Base-by-base conservation (phyloP, 306 rosid species). In the Vicia sativa region DNA sequence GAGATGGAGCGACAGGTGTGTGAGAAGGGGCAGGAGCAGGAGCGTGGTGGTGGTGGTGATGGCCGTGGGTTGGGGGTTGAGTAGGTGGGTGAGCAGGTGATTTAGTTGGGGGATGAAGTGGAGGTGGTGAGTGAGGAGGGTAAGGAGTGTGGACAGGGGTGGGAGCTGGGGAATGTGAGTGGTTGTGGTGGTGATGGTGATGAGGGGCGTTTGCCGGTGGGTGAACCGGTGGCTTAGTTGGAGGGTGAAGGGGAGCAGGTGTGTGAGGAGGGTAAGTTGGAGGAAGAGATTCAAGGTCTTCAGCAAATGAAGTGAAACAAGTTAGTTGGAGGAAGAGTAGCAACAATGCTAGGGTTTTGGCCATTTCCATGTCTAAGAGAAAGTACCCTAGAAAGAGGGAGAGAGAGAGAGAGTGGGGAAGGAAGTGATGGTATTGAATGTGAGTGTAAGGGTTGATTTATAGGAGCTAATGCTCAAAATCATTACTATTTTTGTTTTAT, bases 131-230 rank as follows among this genome's bases (percentile, higher is more conserved):
- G 38, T 34, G 38, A 2, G 78, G 81, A 3, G 44, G 61, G 44
- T 73, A 18, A 7, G 69, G 60, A 65, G 79, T 50, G 6, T 50
- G 58, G 23, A 25, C 14, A 50, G 61, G 67, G 4, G 69, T 3
- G 2, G 77, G 72, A 0, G 78, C 68, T 2, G 86, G 81, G 3
- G 81, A 70, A 14, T 55, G 72, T 26, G 86, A 46, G 66, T 61
- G 74, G 9, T 37, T 76, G 65, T 67, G 79, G 13, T 52, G 78
- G 77, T 67, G 76, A 79, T 77, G 77, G 77, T 73, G 74, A 75
- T 73, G 76, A 70, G 80, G 78, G 2, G 81, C 38, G 3, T 71
- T 50, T 0, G 46, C 62, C 2, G 66, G 66, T 9, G 85, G 61
- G 71, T 66, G 65, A 11, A 50, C 44, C 1, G 67, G 66, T 26